phyloP scores from a whole-genome alignment of 495 filamentous ascomycete genomes.

The Penicillium longicatenatum region DNA sequence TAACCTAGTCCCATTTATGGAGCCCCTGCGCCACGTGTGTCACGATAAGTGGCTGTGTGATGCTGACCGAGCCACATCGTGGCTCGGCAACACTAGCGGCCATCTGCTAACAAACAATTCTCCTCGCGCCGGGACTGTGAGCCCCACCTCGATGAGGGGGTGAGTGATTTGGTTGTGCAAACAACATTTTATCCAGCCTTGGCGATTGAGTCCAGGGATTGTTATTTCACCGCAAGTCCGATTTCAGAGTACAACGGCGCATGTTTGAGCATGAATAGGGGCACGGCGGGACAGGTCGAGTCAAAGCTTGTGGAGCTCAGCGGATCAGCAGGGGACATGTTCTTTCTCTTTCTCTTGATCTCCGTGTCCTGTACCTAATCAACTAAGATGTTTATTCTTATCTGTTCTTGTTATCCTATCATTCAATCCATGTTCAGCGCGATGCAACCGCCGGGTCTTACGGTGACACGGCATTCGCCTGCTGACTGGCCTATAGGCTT shows the following conservation, averaged over 20 bases:
- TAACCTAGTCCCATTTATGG: too few species aligned
- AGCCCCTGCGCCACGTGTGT: conserved; percentile 27
- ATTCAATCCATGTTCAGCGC: neutral
- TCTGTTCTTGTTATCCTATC: neutral
- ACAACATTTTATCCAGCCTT: neutral
- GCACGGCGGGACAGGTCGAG: neutral
- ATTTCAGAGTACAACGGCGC: too few species aligned
- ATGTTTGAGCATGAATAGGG: too few species aligned
- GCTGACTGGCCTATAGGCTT: neutral
- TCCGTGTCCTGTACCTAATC: neutral
- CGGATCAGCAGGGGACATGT: neutral
- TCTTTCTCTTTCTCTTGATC: neutral
- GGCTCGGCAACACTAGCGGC: conserved; percentile 14
- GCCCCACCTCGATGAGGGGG: neutral
- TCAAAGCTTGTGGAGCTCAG: neutral
- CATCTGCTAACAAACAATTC: neutral
- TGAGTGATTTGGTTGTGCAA: neutral
- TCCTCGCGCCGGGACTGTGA: neutral
- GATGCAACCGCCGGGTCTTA: neutral
- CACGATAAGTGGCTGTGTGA: conserved; percentile 30
- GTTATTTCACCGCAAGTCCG: too few species aligned
- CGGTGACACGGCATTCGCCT: neutral
- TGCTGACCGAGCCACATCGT: conserved; percentile 25
- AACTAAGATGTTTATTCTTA: neutral
- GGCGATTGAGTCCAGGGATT: neutral